Evolutionary conservation across 2,329 filamentous ascomycete species (phyloP), one percentile per base, ranked within the genome.

Genomic region (Lizonia empirigonia): DNA sequence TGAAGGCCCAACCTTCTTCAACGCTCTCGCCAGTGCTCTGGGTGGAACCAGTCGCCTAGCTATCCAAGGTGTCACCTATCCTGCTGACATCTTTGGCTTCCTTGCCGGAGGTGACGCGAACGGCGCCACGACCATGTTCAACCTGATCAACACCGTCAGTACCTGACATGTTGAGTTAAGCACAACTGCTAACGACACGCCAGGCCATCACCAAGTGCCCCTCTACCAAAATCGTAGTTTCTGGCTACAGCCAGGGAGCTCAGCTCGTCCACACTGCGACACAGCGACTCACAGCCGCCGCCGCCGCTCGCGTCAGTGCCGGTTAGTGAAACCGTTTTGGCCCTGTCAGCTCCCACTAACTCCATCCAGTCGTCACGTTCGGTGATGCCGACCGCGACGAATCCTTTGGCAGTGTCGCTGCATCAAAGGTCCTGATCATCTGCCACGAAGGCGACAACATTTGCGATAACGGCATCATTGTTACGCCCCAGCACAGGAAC

Each of bases 61-160:
- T 4, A 74, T 82, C n/a, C 82, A 84, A 66, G 82, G 81, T 41
- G 78, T 84, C n/a, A 73, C 77, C 23, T 84, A 84, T 60, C 62
- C 76, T 2, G 81, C 81, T 7, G 56, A 56, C 20, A 48, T 70
- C 16, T 6, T 54, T 12, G 80, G 80, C 0, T 81, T 80, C 57
- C 65, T 80, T 9, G 67, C 69, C 7, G 76, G 77, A 15, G 80
- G 80, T 4, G 78, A 80, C 57, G 53, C 68, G 2, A 60, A 50
- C 2, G 80, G 80, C 5, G 74, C 74, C 36, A 65, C 65, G 10
- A 75, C 65, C 22, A 79, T 81, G 76, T 71, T 72, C 36, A 65
- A 72, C 32, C 47, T 69, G 52, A 68, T 73, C 24, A 64, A 63
- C 45, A 54, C 50, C 49, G 56, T 68, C 70, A 61, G 76, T 74